Base-by-base conservation (phyloP, 2,329 filamentous ascomycete species). In the Uncinocarpus reesii region DNA sequence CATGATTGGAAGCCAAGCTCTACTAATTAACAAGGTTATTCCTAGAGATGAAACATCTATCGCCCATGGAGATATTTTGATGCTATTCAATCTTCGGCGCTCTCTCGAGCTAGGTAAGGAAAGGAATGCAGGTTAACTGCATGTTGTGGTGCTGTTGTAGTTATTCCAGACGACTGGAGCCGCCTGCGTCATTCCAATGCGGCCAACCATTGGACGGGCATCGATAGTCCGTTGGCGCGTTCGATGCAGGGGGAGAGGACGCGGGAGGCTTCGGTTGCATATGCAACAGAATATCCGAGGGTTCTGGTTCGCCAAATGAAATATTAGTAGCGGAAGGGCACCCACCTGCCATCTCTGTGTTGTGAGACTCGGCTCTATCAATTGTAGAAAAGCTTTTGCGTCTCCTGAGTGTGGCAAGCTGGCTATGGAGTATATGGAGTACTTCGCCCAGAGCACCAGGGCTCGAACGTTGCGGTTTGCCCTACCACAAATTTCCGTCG, bases 181-280 rank as follows among this genome's bases (percentile, higher is more conserved):
- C 31, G 21, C 21, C 13, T 35, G 42, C 31, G 32, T 37, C 31
- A 36, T 20, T n/a, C 11, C 6, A 37, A 24, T 45, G 20, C 16
- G 18, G 28, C 42, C 42, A 35, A 37, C 38, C 43, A 21, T 5
- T 8, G 29, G 34, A 21, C 32, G 8, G 32, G 24, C n/a, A 20
- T 29, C 35, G 34, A 38, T n/a, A 24, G 29, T 46, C 24, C 15
- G 24, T 46, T 46, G 34, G 43, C 43, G 32, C 42, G 28, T 46
- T n/a, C 4, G 24, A 28, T 31, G 43, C 34, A 46, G 43, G 43
- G 34, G 42, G n/a, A 26, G 16, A 44, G 6, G 34, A 32, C 21
- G 2, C 42, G n/a, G 20, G 32, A 29, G 16, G 32, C 32, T 31
- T 38, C 34, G 13, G 15, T 15, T 37, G 34, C 34, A 21, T 8